Evolutionary conservation across 305 asterid genomes (phyloP).

Genomic region (Plantago lanceolata): DNA sequence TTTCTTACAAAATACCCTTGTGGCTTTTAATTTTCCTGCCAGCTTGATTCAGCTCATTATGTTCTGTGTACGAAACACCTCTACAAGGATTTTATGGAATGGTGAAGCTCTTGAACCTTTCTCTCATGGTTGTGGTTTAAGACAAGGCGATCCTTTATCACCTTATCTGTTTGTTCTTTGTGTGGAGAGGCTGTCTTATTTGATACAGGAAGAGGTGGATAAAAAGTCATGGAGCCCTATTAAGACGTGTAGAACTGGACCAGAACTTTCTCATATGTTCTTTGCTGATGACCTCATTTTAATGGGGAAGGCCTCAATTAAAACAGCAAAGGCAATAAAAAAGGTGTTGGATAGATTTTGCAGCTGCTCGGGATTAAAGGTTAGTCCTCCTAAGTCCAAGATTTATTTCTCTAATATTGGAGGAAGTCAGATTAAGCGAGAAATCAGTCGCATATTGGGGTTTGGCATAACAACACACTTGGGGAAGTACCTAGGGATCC

Average conservation of each 20-base stretch:
- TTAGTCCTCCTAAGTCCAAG: not conserved
- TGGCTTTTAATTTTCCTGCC: not conserved
- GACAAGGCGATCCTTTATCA: not conserved
- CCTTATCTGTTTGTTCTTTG: too few relatives aligned
- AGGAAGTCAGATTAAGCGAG: too few relatives aligned
- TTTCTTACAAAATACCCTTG: not conserved
- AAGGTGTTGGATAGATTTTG: not conserved
- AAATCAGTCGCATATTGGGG: not conserved
- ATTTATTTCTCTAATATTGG: not conserved
- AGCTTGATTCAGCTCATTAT: not conserved
- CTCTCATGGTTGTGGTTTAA: not conserved
- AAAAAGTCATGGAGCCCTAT: not conserved
- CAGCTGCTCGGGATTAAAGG: not conserved
- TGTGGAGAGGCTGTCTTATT: not conserved
- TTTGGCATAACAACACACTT: not conserved
- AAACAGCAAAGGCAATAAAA: not conserved
- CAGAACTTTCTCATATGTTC: not conserved
- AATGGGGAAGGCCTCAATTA: not conserved
- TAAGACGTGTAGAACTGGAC: not conserved
- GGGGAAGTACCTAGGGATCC: not conserved
- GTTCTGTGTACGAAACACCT: not conserved
- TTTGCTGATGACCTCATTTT: not conserved
- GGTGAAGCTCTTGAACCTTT: not conserved
- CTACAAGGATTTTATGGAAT: not conserved
- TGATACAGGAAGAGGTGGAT: not conserved